phyloP scores from a whole-genome alignment of 805 yeast species.

The Candida dajiaensis region DNA sequence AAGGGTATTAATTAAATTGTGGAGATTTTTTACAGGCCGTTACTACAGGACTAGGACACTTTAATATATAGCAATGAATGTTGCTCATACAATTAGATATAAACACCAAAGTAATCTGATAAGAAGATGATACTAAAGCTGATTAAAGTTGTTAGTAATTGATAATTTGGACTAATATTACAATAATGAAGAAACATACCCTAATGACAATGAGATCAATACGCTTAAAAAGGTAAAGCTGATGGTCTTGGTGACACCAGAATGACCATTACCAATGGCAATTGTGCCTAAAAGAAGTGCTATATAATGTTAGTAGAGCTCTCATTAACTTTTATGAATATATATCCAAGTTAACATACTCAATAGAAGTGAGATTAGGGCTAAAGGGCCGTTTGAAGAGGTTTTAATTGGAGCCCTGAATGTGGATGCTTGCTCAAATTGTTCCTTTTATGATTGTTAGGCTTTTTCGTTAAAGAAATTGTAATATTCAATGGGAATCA shows the following conservation, averaged over 20 bases:
- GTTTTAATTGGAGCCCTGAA: constrained; percentile 1
- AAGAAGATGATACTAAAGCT: constrained; percentile 37
- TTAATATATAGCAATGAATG: background rate
- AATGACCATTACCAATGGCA: background rate
- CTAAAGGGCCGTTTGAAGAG: background rate
- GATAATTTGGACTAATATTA: constrained; percentile 21
- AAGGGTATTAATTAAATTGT: background rate
- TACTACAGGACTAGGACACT: too few species aligned
- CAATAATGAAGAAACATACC: constrained; percentile 12
- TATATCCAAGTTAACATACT: background rate
- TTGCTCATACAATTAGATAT: constrained; percentile 24
- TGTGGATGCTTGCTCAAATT: background rate
- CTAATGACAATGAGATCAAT: background rate
- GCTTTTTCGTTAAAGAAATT: too few species aligned
- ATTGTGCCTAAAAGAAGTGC: background rate
- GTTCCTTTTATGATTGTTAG: background rate
- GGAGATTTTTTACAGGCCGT: background rate
- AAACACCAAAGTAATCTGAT: constrained; percentile 40
- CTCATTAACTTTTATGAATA: background rate
- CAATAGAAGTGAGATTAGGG: background rate
- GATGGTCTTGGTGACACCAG: background rate
- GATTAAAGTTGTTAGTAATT: constrained; percentile 28
- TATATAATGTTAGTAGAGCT: background rate
- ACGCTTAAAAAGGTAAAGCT: background rate
- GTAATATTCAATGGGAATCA: too few species aligned